Evolutionary conservation across 2,329 filamentous ascomycete genomes (phyloP).

Genomic region (Dendryphion nanum): DNA sequence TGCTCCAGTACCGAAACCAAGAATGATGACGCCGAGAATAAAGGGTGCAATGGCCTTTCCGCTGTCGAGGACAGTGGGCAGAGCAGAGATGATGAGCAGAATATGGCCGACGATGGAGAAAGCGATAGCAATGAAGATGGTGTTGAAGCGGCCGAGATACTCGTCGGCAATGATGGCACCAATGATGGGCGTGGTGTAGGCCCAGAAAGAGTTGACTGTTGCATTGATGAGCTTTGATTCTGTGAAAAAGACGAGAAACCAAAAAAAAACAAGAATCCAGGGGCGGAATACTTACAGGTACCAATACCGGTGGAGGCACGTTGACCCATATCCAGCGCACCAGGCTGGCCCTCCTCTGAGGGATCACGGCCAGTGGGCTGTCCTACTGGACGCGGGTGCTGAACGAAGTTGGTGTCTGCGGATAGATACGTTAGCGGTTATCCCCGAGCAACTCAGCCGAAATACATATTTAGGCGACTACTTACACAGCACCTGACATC

Average conservation of each 20-base stretch:
- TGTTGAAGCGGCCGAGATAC: conserved; percentile 61
- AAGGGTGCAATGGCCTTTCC: conserved; percentile 52
- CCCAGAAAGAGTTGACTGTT: conserved; percentile 41
- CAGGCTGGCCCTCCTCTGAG: conserved; percentile 28
- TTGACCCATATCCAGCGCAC: conserved; percentile 37
- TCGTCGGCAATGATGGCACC: conserved; percentile 59
- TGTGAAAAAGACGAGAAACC: no score
- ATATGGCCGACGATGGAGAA: conserved; percentile 54
- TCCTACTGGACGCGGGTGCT: conserved; percentile 35
- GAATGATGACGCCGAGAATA: conserved; percentile 50
- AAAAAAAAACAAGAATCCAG: no score
- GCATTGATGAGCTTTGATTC: no score
- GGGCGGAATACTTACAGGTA: conserved; percentile 17
- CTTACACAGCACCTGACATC: conserved; percentile 64
- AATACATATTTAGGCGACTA: no score
- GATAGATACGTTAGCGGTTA: no score
- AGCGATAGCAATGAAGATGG: conserved; percentile 53
- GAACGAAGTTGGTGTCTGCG: conserved; percentile 41
- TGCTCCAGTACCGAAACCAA: conserved; percentile 48
- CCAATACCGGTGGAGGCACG: conserved; percentile 36
- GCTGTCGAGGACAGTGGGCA: conserved; percentile 47
- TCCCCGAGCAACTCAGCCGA: no score
- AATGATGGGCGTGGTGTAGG: conserved; percentile 44
- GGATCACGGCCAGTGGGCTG: conserved; percentile 32
- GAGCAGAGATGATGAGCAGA: conserved; percentile 54